Base-by-base conservation (phyloP, 371 early-diverging fungal species). In the Mucor mucedo region DNA sequence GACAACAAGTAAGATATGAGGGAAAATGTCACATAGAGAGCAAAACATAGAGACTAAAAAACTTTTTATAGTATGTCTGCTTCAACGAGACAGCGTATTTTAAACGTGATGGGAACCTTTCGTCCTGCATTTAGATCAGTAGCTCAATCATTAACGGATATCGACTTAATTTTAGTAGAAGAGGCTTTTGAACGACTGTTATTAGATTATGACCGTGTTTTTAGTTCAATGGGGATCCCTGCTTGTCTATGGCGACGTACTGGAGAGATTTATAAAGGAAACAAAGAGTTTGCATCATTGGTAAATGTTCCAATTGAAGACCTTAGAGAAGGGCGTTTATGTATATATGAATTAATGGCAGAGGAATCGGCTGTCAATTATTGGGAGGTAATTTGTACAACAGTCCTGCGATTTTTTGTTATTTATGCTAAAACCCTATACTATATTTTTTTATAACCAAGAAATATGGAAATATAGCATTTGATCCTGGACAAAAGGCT, bases 391-490 rank as follows among this genome's bases (percentile, higher is more conserved):
- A 48, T 63, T 41, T n/a, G 7, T 21, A 21, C 21, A 21, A 21
- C 21, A 21, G 21, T 21, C 21, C 21, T 21, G 21, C 1, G 21
- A 21, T 21, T 21, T 21, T 21, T 21, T 21, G 21, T 21, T 21
- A 21, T 21, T 21, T 21, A 21, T 21, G 21, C 21, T 21, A 21
- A 21, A 21, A 0, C 21, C 21, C 21, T 21, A 21, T 21, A 21
- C 21, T 1, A 21, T 21, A 21, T 21, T 21, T 21, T 21, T 21
- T 21, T 21, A 21, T 21, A 21, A 21, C 21, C 21, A 21, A 92
- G 84, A 95, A 95, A 85, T 96, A 94, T 63, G 95, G 95, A 39
- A 92, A 93, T 59, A 95, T 97, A 63, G 96, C 97, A 2, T 95
- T 95, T 73, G 96, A 97, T 80, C 90, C 93, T 10, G 91, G 91